These are phyloP conservation scores for Pythium myriotylum DNA, from an alignment of 352 stramenopile genomes.

Conservation along the genomic window DNA sequence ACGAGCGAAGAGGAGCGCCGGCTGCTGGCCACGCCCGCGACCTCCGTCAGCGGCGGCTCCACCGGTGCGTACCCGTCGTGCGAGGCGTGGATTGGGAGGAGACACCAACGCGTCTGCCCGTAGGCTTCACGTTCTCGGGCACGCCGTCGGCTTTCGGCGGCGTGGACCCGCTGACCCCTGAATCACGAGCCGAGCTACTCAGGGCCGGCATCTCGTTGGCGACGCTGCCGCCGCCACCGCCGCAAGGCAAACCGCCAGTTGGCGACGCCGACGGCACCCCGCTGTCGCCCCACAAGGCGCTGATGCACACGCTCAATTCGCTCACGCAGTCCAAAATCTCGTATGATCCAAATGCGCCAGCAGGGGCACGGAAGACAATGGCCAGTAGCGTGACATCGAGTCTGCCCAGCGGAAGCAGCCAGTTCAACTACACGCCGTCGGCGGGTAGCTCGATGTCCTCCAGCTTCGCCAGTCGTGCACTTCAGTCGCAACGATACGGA, in stretches of 20 bases:
- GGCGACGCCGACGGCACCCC: slow-evolving; percentile 24
- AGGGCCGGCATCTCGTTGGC: slow-evolving; percentile 19
- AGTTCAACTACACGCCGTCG: slow-evolving; percentile 19
- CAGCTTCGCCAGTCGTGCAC: slow-evolving; percentile 29
- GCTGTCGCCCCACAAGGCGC: slow-evolving; percentile 65
- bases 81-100: background rate
- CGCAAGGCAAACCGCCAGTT: slow-evolving; percentile 3
- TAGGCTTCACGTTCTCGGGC: slow-evolving; percentile 20
- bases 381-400: slow-evolving; percentile 24
- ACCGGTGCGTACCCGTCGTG: slow-evolving; percentile 5
- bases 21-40: slow-evolving; percentile 24
- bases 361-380: background rate
- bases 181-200: slow-evolving; percentile 30
- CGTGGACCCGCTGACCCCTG: slow-evolving; percentile 30
- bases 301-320: slow-evolving; percentile 67
- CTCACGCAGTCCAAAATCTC: slow-evolving; percentile 23
- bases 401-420: slow-evolving; percentile 19
- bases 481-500: slow-evolving; percentile 7
- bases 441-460: slow-evolving; percentile 12
- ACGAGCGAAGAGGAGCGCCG: slow-evolving; percentile 23
- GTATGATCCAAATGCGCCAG: slow-evolving; percentile 12
- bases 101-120: no score
- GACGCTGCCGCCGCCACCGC: slow-evolving; percentile 23
- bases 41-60: slow-evolving; percentile 15
- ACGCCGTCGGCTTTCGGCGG: slow-evolving; percentile 23